Percentiles rank a stretch among this genome's conserved stretches.
phyloP scores from a whole-genome alignment of 192 early-diverging fungal genomes.

The Oehlia diaphana region DNA sequence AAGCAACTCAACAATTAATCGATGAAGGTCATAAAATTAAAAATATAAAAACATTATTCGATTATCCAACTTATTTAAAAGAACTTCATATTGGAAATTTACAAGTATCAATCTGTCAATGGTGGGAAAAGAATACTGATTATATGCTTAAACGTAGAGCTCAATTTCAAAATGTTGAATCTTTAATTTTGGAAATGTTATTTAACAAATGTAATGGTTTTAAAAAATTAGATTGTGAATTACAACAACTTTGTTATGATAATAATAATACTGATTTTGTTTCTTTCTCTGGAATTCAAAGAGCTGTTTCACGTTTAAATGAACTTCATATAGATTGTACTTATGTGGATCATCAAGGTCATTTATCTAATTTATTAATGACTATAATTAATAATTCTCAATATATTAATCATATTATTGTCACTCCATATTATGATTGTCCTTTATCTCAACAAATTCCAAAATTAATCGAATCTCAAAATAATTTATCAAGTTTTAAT shows the following conservation, averaged over 20 bases:
- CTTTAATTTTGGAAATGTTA: slow-evolving; percentile 2
- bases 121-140: neutral
- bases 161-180: neutral
- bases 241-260: neutral
- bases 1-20: neutral
- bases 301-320: neutral
- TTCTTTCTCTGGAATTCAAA: neutral
- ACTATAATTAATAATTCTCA: slow-evolving; percentile 9
- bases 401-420: neutral
- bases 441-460: neutral
- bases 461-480: slow-evolving; percentile 16
- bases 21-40: neutral
- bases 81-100: neutral
- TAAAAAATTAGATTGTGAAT: slow-evolving; percentile 4
- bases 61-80: slow-evolving; percentile 19
- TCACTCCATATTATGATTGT: neutral
- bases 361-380: neutral
- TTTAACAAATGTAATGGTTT: slow-evolving; percentile 12
- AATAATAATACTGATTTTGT: neutral
- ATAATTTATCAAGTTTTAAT: neutral
- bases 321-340: slow-evolving; percentile 8
- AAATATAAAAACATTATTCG: neutral
- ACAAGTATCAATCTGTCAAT: neutral
- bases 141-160: slow-evolving; percentile 5
- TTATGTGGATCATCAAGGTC: neutral